phyloP scores from a whole-genome alignment of 768 basidiomycete species.

The Leccinum obscurum region DNA sequence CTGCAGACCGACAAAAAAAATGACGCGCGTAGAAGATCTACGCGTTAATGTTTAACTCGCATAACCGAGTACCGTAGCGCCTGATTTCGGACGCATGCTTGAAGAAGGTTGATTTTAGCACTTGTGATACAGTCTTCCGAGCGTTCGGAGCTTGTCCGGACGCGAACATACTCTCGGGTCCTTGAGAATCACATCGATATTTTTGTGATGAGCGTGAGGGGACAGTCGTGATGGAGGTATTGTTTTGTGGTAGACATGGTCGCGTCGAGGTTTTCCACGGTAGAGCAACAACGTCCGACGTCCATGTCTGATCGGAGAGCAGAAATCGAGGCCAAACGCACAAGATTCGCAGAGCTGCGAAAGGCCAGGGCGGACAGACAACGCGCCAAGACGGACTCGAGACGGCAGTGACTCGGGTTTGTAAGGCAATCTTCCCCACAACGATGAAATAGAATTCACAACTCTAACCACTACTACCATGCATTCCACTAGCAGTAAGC shows the following conservation, averaged over 20 bases:
- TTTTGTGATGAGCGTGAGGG: constrained; percentile 31
- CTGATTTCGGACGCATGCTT: constrained; percentile 57
- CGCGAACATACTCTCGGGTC: constrained; percentile 56
- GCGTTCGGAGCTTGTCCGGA: constrained; percentile 43
- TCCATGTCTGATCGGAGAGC: constrained; percentile 68
- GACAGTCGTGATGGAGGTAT: constrained; percentile 10
- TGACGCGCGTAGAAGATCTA: constrained; percentile 29
- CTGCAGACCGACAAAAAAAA: constrained; percentile 25
- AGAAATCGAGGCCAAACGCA: constrained; percentile 89
- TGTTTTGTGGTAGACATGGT: no score
- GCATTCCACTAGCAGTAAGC: no score
- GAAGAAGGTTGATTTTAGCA: constrained; percentile 83
- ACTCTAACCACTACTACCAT: no score
- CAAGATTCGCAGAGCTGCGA: constrained; percentile 82
- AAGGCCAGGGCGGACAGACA: constrained; percentile 65
- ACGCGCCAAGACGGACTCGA: constrained; percentile 47
- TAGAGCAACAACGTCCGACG: not conserved
- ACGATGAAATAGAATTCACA: no score
- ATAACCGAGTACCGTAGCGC: constrained; percentile 36
- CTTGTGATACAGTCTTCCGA: constrained; percentile 74
- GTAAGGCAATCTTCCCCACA: no score
- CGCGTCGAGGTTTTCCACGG: constrained; percentile 10
- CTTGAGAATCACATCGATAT: constrained; percentile 60
- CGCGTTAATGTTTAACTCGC: constrained; percentile 19
- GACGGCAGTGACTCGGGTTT: constrained; percentile 15